A percentile compares a stretch with the other conserved stretches of the same genome.
phyloP scores from a whole-genome alignment of 2,329 filamentous ascomycete species.

The Fusarium heterosporum region DNA sequence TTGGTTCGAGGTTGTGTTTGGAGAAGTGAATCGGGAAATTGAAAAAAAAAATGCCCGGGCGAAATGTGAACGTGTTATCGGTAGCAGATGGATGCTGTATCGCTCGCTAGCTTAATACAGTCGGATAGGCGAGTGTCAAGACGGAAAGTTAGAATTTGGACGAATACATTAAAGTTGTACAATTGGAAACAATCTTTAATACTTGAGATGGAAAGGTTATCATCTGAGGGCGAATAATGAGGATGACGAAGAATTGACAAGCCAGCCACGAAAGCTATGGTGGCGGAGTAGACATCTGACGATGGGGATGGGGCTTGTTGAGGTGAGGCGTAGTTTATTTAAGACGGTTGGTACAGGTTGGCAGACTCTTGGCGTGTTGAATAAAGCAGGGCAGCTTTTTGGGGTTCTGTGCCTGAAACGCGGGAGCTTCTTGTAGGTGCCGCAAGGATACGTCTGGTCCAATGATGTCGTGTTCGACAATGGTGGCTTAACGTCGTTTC shows the following conservation, averaged over 20 bases:
- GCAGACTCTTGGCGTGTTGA: slow-evolving; percentile 34
- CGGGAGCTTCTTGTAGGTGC: slow-evolving; percentile 30
- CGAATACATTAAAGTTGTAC: slow-evolving; percentile 16
- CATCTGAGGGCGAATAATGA: slow-evolving; percentile 35
- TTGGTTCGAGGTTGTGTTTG: slow-evolving; percentile 1
- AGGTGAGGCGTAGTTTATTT: slow-evolving; percentile 35
- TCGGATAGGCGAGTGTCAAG: slow-evolving; percentile 9
- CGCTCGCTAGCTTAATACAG: slow-evolving; percentile 21
- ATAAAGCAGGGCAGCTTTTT: slow-evolving; percentile 38
- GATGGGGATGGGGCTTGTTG: slow-evolving; percentile 47
- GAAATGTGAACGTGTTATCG: slow-evolving; percentile 39
- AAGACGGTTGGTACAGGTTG: slow-evolving; percentile 13
- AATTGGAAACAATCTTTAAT: slow-evolving; percentile 22
- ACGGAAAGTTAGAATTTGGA: slow-evolving; percentile 2
- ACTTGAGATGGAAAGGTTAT: slow-evolving; percentile 15
- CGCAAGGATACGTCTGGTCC: slow-evolving; percentile 36
- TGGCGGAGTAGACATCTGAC: slow-evolving; percentile 48
- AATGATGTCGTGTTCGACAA: slow-evolving; percentile 30
- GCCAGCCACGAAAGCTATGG: slow-evolving; percentile 46
- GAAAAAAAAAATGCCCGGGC: slow-evolving; percentile 19
- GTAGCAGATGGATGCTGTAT: slow-evolving; percentile 3
- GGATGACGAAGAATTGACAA: slow-evolving; percentile 42
- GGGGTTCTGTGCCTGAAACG: slow-evolving; percentile 35
- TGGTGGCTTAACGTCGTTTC: slow-evolving; percentile 24
- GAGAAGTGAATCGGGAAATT: slow-evolving; percentile 16